A percentile compares a stretch with the other conserved stretches of the same genome.
Conservation (phyloP, 257 asterid genomes). For the Plantago major region DNA sequence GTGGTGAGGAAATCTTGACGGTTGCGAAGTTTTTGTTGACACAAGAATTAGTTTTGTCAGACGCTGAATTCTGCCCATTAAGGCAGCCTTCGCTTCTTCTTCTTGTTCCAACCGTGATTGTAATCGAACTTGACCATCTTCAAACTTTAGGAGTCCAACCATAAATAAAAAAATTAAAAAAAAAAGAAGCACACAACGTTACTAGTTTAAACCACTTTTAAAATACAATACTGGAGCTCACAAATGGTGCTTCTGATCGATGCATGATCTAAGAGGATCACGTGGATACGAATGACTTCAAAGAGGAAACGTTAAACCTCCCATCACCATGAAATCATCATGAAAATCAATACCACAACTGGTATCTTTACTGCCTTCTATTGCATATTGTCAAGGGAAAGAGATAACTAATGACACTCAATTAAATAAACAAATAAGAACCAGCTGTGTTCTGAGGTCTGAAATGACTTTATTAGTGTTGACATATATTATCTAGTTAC, state of each 20-base stretch:
- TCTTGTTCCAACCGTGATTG: slow-evolving; percentile 98
- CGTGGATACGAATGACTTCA: slow-evolving; percentile 4
- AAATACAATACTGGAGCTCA: slow-evolving; percentile 5
- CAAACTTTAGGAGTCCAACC: slow-evolving; percentile 68
- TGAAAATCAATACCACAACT: background rate
- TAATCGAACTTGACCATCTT: slow-evolving; percentile 96
- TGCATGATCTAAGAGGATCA: slow-evolving; percentile 1
- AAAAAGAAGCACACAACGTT: too few species aligned
- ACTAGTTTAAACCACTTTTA: slow-evolving; percentile 19
- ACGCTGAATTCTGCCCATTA: slow-evolving; percentile 94
- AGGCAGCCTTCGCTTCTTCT: slow-evolving; percentile 99
- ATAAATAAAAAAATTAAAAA: slow-evolving; percentile 26
- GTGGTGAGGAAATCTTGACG: slow-evolving; percentile 74
- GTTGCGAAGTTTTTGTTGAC: slow-evolving; percentile 76
- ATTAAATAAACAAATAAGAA: background rate
- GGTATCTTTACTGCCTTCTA: too few species aligned
- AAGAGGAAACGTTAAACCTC: background rate
- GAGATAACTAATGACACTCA: background rate
- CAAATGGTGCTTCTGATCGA: slow-evolving; percentile 10
- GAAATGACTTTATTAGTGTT: background rate
- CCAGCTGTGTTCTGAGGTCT: background rate
- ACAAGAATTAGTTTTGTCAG: slow-evolving; percentile 92
- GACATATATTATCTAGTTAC: background rate
- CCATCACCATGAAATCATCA: background rate
- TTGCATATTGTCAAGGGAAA: background rate